Evolutionary conservation across 169 alveolate species (phyloP), one percentile per base, ranked within the genome.

Genomic region (Plasmodium vinckei): DNA sequence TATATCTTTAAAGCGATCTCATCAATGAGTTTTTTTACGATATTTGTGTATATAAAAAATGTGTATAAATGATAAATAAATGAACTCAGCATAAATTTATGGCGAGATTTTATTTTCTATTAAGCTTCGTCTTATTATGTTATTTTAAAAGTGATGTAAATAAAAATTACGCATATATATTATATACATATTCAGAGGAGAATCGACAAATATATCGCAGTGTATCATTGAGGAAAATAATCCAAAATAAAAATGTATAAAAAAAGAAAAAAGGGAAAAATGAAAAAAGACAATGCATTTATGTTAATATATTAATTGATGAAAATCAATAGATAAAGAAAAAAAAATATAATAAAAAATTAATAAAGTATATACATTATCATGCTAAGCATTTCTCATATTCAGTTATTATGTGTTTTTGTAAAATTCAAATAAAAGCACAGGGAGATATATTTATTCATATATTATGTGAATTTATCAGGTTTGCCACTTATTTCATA

Each of bases 1-100:
- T 63, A 63, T 46, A 46, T 17, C 53, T 63, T 63, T 63, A 63
- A 63, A 63, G 72, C 72, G 21, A 27, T 5, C 72, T 63, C 72
- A 63, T 63, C 54, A 63, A 63, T 23, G 72, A 63, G 72, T 51
- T 63, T 27, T 27, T 63, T 27, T 25, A 27, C 39, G 21, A 63
- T 13, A n/a, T 63, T 27, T 63, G 42, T 33, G 42, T 33, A 33
- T 63, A n/a, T 63, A 5, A 13, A 57, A n/a, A 57, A 57, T 15
- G 25, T 57, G 23, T 9, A 17, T 27, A 63, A 25, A 25, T 27
- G 33, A 63, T 25, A 63, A 63, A 17, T n/a, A 63, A 61, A 63
- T 63, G 4, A 63, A 33, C 39, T 9, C 59, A 33, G 39, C n/a
- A 27, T 13, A 10, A 27, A 21, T 23, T n/a, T 9, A 25, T 27